These are phyloP conservation scores for Scleromitrula shiraiana DNA, from an alignment of 2,329 filamentous ascomycete species.

Conservation along the genomic window DNA sequence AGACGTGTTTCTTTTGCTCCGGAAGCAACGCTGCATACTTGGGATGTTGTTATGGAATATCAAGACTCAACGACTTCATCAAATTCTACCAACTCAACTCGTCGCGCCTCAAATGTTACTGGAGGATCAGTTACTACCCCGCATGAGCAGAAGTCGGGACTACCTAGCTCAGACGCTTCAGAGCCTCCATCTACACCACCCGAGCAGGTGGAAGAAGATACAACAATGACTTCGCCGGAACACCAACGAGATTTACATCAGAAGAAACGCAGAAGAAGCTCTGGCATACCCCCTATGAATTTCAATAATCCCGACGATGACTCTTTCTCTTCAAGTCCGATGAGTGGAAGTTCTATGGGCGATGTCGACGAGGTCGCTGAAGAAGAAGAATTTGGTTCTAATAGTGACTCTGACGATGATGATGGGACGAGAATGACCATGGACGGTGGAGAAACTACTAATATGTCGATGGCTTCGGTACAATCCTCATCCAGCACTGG, in stretches of 20 bases:
- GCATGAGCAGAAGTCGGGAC: constrained; percentile 23
- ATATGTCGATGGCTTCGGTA: constrained; percentile 55
- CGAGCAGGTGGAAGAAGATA: constrained; percentile 52
- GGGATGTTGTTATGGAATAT: constrained; percentile 80
- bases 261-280: constrained; percentile 54
- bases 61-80: constrained; percentile 78
- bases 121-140: constrained; percentile 18
- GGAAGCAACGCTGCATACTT: constrained; percentile 93
- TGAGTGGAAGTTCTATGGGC: constrained; percentile 52
- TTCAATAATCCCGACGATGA: constrained; percentile 59
- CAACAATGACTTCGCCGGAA: constrained; percentile 51
- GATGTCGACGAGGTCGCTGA: constrained; percentile 37
- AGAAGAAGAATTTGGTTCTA: constrained; percentile 39
- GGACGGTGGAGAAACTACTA: constrained; percentile 59
- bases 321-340: constrained; percentile 68
- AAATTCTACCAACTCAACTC: constrained; percentile 64
- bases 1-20: constrained; percentile 94
- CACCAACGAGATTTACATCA: constrained; percentile 58
- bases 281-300: constrained; percentile 55
- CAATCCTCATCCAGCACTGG: constrained; percentile 51
- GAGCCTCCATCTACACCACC: constrained; percentile 56
- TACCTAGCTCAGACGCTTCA: constrained; percentile 38
- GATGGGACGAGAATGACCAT: constrained; percentile 77
- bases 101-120: constrained; percentile 56
- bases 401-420: constrained; percentile 50